Percentiles rank a stretch among this genome's conserved stretches.
These are phyloP conservation scores for Dendrocalamus sinicus DNA, from an alignment of 176 grass and related monocot species.

Conservation along the genomic window DNA sequence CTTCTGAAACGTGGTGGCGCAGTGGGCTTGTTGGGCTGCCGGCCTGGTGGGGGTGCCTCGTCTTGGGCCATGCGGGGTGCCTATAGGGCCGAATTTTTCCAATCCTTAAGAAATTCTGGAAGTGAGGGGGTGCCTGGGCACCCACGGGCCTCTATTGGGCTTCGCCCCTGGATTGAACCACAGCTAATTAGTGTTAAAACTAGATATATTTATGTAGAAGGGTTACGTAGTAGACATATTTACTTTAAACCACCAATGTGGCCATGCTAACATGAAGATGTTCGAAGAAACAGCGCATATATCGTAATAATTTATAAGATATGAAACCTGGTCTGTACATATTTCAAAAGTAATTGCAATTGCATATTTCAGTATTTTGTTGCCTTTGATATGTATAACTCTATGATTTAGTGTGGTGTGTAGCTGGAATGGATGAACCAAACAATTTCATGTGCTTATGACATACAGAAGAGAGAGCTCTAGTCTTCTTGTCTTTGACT, in stretches of 20 bases:
- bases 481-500: conserved; percentile 99
- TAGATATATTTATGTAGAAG: background rate
- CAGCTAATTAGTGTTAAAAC: background rate
- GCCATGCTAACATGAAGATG: background rate
- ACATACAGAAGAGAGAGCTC: background rate
- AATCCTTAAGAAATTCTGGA: too few relatives aligned
- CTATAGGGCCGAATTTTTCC: too few relatives aligned
- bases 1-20: too few relatives aligned
- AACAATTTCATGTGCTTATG: conserved; percentile 15
- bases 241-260: background rate
- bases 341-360: background rate
- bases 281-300: background rate
- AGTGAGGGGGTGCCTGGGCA: too few relatives aligned
- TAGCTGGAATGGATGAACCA: conserved; percentile 33
- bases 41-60: too few relatives aligned
- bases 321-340: background rate
- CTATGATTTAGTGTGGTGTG: background rate
- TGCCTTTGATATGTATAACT: background rate
- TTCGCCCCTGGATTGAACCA: background rate
- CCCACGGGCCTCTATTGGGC: too few relatives aligned
- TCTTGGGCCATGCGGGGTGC: too few relatives aligned
- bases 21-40: too few relatives aligned
- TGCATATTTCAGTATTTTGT: background rate
- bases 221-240: background rate
- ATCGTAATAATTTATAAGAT: background rate